Evolutionary conservation across 495 filamentous ascomycete species (phyloP), one percentile per base, ranked within the genome.

Genomic region (Emericellopsis terricola): DNA sequence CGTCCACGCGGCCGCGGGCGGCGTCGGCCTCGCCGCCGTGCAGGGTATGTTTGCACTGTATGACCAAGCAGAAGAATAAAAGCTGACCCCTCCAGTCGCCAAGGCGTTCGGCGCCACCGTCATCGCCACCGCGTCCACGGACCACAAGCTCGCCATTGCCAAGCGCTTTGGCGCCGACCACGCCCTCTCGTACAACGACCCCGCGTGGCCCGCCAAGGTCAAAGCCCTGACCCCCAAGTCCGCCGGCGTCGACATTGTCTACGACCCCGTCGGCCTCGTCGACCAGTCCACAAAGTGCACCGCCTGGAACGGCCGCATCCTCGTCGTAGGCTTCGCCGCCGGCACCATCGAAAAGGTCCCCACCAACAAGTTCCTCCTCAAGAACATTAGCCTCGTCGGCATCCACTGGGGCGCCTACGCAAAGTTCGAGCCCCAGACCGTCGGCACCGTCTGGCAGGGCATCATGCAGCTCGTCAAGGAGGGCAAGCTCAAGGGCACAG

Each of bases 401-500:
- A 54, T 94, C 46, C 83, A 93, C 53, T 96, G 86, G 86, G 87
- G 87, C 1, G 63, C 70, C 52, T 96, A 93, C 62, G 62, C 73
- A 2, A 65, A 56, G 20, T 67, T 71, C 41, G 83, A 93, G 60
- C 71, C 58, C 32, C 68, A 76, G 53, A 79, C 67, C 5, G 69
- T 89, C 0, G 62, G 61, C 15, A 53, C 46, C 3, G 85, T 94
- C 1, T 96, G 87, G 87, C 49, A 73, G 34, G 85, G 79, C 1
- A 64, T 96, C 30, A 78, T 77, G 53, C 62, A 73, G 47, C 48
- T 96, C 37, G 76, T 94, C 37, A 63, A 62, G 10, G 60, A 75
- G 42, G 79, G 81, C 8, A 84, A 82, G 56, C 89, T 93, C 44
- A 69, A 50, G 51, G 74, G 78, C 0, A 94, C 84, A 2, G 73